Percentiles rank a stretch among this genome's conserved stretches.
Conservation (phyloP, 805 yeast species). For the Myxozyma neglecta region DNA sequence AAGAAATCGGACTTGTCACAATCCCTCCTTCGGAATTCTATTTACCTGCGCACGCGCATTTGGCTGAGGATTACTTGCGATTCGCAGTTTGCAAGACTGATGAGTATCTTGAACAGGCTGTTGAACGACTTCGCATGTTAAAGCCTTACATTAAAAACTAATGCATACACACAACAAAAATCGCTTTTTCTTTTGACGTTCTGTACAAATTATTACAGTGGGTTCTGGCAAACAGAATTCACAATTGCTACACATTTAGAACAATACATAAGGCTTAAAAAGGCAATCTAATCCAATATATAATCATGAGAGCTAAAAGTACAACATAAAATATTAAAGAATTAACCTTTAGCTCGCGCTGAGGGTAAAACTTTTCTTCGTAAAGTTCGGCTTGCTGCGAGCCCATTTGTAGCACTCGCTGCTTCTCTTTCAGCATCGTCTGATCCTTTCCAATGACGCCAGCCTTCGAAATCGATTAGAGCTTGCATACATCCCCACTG, state of each 20-base stretch:
- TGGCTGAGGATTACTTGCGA: slow-evolving; percentile 81
- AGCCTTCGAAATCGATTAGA: slow-evolving; percentile 57
- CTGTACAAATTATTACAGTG: not conserved
- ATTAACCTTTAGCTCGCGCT: not conserved
- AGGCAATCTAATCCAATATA: not conserved
- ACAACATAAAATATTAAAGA: not conserved
- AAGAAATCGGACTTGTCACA: slow-evolving; percentile 89
- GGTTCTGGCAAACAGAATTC: not conserved
- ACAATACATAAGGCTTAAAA: not conserved
- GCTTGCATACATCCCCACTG: slow-evolving; percentile 25
- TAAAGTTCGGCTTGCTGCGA: not conserved
- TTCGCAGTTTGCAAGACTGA: slow-evolving; percentile 97
- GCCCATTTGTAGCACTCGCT: not conserved
- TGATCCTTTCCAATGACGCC: slow-evolving; percentile 52
- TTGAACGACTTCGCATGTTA: slow-evolving; percentile 65
- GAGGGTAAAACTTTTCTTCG: not conserved
- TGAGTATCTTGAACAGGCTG: slow-evolving; percentile 75
- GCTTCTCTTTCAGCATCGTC: slow-evolving; percentile 18
- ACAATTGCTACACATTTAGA: not conserved
- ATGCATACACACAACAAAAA: not conserved
- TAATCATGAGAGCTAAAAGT: not conserved
- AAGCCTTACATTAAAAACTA: slow-evolving; percentile 55
- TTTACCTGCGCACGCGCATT: slow-evolving; percentile 64
- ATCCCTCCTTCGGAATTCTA: slow-evolving; percentile 98
- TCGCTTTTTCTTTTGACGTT: not conserved